phyloP scores from a whole-genome alignment of 148 eudicot species.

The Vaccinium macrocarpon region DNA sequence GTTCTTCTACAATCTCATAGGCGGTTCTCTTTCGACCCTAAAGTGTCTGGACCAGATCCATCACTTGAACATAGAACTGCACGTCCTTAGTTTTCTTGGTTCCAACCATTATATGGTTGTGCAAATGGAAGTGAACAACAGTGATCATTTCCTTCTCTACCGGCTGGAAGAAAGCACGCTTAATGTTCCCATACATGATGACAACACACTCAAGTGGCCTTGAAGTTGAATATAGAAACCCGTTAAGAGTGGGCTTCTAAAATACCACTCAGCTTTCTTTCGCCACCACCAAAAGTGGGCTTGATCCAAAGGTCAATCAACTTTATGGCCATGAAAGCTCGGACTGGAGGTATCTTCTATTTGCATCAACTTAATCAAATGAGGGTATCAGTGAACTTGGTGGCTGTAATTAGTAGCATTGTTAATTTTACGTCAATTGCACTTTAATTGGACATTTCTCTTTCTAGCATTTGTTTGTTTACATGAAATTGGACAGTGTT shows the following conservation, averaged over 20 bases:
- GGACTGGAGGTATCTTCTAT: too few relatives aligned
- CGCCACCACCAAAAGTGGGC: slow-evolving; percentile 89
- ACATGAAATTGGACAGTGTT: too few relatives aligned
- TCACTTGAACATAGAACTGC: slow-evolving; percentile 87
- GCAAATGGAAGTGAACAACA: slow-evolving; percentile 84
- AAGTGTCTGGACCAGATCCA: slow-evolving; percentile 90
- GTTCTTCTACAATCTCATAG: slow-evolving; percentile 96
- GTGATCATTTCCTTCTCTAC: slow-evolving; percentile 97
- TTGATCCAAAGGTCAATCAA: slow-evolving; percentile 68
- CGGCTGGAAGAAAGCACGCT: slow-evolving; percentile 96
- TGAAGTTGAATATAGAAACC: slow-evolving; percentile 79
- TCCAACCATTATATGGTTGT: slow-evolving; percentile 93
- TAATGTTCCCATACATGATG: slow-evolving; percentile 68
- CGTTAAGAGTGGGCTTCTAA: slow-evolving; percentile 81
- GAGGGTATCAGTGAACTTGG: too few relatives aligned
- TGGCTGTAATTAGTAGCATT: too few relatives aligned
- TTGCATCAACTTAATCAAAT: too few relatives aligned
- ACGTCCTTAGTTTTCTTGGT: slow-evolving; percentile 96
- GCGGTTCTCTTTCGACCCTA: slow-evolving; percentile 90
- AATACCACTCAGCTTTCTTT: slow-evolving; percentile 64
- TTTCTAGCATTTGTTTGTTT: too few relatives aligned
- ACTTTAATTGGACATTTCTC: too few relatives aligned
- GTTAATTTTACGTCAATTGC: too few relatives aligned
- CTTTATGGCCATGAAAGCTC: too few relatives aligned
- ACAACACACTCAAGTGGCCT: slow-evolving; percentile 76